Evolutionary conservation across 441 rosid species (phyloP), one percentile per base, ranked within the genome.

Genomic region (Croton laevigatus): DNA sequence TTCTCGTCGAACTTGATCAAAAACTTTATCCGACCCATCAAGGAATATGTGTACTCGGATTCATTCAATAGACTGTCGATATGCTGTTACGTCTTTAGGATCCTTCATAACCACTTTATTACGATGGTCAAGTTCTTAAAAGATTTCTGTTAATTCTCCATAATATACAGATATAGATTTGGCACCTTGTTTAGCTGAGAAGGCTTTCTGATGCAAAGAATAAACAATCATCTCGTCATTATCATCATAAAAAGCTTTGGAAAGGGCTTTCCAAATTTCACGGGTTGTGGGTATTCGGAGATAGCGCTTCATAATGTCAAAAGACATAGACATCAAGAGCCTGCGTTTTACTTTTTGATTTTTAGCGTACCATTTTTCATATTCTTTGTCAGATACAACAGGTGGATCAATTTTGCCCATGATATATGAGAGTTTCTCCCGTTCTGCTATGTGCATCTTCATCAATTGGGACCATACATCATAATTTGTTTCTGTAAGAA

Each of bases 241-340:
- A 1, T 54, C 71, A 68, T 58, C 71, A 68, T 57, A 68, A 11
- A 10, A 54, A 8, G 71, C 27, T 42, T 23, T 53, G 5, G 51
- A 37, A 2, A 67, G n/a, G 6, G 54, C 42, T 6, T 14, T 57
- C 64, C 17, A 68, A 20, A 66, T 42, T 20, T 71, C 75, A 10
- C 4, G 32, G 0, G 71, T 63, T 0, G 40, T 71, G 4, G 57
- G 42, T n/a, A 65, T 0, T 2, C 38, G 8, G 0, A 68, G 4
- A 19, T 69, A 74, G 0, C 11, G 10, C 59, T 20, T 54, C 32
- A 54, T 54, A 12, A 69, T 63, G 3, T 57, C 8, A 6, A 16
- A 62, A 1, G 40, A 3, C 66, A 71, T 70, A 11, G 79, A 71
- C 71, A 71, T 70, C n/a, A 75, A 17, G 8, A 71, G 3, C 62